Evolutionary conservation across 192 early-diverging fungal species (phyloP).

Genomic region (Geosiphon pyriformis): DNA sequence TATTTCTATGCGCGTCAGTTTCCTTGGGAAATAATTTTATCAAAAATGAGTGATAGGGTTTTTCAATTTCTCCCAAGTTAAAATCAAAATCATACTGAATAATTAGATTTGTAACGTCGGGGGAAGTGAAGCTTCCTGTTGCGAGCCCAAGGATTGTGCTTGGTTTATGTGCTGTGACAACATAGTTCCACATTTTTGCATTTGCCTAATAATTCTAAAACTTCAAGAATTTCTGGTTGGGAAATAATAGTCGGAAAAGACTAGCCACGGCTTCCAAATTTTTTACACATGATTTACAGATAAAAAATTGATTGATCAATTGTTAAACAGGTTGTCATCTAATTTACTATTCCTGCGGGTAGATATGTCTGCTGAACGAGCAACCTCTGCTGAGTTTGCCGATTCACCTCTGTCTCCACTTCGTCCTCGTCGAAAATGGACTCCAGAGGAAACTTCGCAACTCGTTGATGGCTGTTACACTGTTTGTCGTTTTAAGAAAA

Average conservation of each 20-base stretch:
- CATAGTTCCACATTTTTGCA: constrained; percentile 52
- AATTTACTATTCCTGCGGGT: no score
- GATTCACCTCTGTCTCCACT: no score
- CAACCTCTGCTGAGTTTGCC: no score
- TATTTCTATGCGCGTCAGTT: constrained; percentile 59
- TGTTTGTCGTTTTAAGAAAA: no score
- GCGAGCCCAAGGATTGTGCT: constrained; percentile 63
- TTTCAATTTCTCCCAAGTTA: neutral
- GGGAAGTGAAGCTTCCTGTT: constrained; percentile 59
- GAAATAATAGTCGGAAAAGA: no score
- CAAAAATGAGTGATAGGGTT: neutral
- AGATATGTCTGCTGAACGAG: no score
- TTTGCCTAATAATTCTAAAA: neutral
- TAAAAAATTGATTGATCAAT: no score
- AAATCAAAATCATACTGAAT: constrained; percentile 48
- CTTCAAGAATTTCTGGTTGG: neutral
- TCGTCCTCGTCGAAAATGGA: constrained; percentile 20
- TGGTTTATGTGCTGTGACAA: constrained; percentile 75
- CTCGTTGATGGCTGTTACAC: constrained; percentile 25
- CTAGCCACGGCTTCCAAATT: no score
- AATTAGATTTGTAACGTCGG: constrained; percentile 64
- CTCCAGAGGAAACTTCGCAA: constrained; percentile 20
- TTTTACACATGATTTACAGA: no score
- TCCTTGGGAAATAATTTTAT: constrained; percentile 30
- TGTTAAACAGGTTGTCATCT: no score